These are phyloP conservation scores for Chaetoceros muelleri DNA, from an alignment of 108 stramenopile species.

Conservation along the genomic window DNA sequence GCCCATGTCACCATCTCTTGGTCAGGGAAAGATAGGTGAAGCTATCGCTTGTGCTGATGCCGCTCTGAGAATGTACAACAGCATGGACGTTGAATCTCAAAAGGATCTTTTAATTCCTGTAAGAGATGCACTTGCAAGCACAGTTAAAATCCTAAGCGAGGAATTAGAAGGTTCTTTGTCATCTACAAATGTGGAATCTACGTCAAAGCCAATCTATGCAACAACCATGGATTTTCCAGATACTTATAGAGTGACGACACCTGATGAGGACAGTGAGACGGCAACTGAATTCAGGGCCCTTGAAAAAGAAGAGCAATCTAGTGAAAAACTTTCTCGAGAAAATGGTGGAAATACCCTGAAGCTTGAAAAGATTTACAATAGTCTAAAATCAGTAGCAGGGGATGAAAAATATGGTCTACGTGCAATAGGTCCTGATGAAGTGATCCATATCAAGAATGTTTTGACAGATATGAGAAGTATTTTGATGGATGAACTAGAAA, in stretches of 20 bases:
- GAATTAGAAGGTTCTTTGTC: conserved; percentile 17
- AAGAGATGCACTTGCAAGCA: conserved; percentile 49
- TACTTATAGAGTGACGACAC: conserved; percentile 21
- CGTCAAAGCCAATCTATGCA: conserved; percentile 7
- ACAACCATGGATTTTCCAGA: conserved; percentile 30
- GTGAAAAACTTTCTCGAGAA: conserved; percentile 5
- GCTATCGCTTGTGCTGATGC: conserved; percentile 68
- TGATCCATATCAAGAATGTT: background rate
- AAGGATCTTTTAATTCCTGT: conserved; percentile 41
- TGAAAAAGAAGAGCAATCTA: background rate
- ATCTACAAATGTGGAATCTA: conserved; percentile 6
- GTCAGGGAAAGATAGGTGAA: conserved; percentile 26
- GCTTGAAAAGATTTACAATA: conserved; percentile 41
- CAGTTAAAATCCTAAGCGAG: conserved; percentile 37
- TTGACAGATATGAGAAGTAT: conserved; percentile 40
- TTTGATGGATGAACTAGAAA: conserved; percentile 64
- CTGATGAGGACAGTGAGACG: conserved; percentile 12
- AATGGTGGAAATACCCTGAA: conserved; percentile 35
- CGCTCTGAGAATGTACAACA: conserved; percentile 67
- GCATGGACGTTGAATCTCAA: conserved; percentile 37
- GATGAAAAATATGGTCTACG: conserved; percentile 58
- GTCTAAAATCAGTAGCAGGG: conserved; percentile 44
- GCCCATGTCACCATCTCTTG: conserved; percentile 1
- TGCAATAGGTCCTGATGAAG: conserved; percentile 22
- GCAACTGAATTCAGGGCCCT: background rate